Percentiles rank a stretch among this genome's conserved stretches.
Conservation (phyloP, 139 green algal genomes). For the Coelastrella sp. region DNA sequence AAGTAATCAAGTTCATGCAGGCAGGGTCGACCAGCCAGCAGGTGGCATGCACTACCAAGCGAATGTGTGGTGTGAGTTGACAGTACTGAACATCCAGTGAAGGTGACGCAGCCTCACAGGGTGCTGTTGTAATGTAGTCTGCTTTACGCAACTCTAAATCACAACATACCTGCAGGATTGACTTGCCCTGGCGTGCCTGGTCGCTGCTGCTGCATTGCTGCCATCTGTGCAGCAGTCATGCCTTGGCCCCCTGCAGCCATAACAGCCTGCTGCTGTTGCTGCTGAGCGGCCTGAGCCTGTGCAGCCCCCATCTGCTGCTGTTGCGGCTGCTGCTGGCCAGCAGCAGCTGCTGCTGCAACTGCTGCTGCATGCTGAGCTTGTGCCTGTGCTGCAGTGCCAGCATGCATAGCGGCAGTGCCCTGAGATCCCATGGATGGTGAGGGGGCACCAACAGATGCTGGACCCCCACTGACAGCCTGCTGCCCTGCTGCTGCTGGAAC, state of each 20-base stretch:
- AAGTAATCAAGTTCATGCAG: too few relatives aligned
- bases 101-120: too few relatives aligned
- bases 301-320: conserved; percentile 4
- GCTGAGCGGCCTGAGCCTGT: conserved; percentile 16
- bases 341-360: background rate
- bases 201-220: conserved; percentile 23
- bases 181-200: conserved; percentile 28
- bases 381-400: conserved; percentile 9
- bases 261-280: conserved; percentile 38
- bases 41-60: too few relatives aligned
- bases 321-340: conserved; percentile 3
- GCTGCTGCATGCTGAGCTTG: conserved; percentile 32
- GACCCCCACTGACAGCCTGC: conserved; percentile 20
- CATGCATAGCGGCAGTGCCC: background rate
- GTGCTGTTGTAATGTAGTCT: background rate
- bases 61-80: too few relatives aligned
- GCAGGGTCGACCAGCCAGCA: too few relatives aligned
- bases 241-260: conserved; percentile 16
- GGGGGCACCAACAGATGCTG: background rate
- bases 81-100: too few relatives aligned
- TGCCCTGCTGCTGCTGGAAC: background rate
- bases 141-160: background rate
- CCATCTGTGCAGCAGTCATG: background rate
- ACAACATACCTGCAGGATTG: conserved; percentile 10
- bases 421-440: background rate